Conservation (phyloP, 495 filamentous ascomycete genomes). For the Lasiosphaeria ovina region DNA sequence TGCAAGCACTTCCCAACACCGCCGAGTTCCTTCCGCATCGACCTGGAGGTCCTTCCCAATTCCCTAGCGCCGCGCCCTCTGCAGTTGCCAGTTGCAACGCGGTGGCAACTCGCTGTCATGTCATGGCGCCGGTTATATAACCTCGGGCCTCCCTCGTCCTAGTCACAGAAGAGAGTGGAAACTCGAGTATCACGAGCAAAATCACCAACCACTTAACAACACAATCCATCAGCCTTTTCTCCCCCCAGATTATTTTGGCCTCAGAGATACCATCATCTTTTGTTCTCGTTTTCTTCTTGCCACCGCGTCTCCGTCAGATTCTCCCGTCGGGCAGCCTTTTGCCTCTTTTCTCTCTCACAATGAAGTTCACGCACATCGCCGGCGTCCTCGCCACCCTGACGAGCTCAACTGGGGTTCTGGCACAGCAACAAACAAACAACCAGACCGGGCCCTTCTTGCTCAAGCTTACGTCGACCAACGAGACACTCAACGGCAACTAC, state of each 20-base stretch:
- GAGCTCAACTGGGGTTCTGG: slow-evolving; percentile 31
- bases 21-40: no score
- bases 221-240: neutral
- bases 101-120: no score
- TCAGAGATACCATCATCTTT: slow-evolving; percentile 6
- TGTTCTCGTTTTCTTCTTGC: neutral
- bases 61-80: no score
- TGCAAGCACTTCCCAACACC: no score
- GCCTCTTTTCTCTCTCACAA: slow-evolving; percentile 2
- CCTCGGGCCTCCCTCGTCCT: no score
- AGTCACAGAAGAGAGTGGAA: neutral
- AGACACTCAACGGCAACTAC: slow-evolving; percentile 35
- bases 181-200: slow-evolving; percentile 9
- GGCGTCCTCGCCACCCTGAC: slow-evolving; percentile 12
- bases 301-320: neutral
- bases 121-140: no score
- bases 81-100: no score
- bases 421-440: slow-evolving; percentile 25
- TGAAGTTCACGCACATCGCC: slow-evolving; percentile 20
- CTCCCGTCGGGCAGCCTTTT: neutral
- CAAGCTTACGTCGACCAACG: slow-evolving; percentile 32
- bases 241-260: neutral
- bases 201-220: neutral
- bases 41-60: no score
- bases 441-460: slow-evolving; percentile 45